Percentiles rank a stretch among this genome's conserved stretches.
Conservation (phyloP, 148 eudicot species). For the Rhododendron simsii region DNA sequence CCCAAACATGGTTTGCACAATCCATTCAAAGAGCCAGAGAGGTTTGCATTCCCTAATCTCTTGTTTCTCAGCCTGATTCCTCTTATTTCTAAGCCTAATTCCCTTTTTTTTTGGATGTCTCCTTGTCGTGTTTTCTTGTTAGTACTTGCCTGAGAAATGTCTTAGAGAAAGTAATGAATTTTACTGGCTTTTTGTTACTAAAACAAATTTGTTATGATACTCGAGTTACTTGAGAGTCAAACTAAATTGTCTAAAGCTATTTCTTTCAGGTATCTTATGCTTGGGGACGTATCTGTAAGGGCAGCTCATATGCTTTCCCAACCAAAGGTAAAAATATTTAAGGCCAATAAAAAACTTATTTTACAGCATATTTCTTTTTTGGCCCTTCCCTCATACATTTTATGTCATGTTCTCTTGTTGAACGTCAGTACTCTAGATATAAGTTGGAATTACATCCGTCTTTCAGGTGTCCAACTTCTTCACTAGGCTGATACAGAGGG, state of each 20-base stretch:
- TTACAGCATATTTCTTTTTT: not conserved
- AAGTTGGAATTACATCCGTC: not conserved
- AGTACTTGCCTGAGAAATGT: not conserved
- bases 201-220: not conserved
- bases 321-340: slow-evolving; percentile 58
- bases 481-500: slow-evolving; percentile 84
- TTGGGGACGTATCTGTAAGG: slow-evolving; percentile 77
- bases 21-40: slow-evolving; percentile 94
- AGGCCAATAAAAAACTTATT: not conserved
- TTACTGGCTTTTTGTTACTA: not conserved
- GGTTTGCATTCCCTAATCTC: slow-evolving; percentile 38
- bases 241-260: not conserved
- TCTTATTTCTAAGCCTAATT: not conserved
- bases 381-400: not conserved
- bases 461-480: slow-evolving; percentile 77
- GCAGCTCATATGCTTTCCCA: slow-evolving; percentile 81
- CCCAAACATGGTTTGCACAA: slow-evolving; percentile 98
- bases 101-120: not conserved
- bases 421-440: not conserved
- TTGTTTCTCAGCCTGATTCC: not conserved
- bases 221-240: not conserved
- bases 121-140: not conserved
- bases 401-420: not conserved
- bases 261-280: slow-evolving; percentile 74
- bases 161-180: not conserved